phyloP scores from a whole-genome alignment of 106 monocot species.

The Dioscorea dumetorum region DNA sequence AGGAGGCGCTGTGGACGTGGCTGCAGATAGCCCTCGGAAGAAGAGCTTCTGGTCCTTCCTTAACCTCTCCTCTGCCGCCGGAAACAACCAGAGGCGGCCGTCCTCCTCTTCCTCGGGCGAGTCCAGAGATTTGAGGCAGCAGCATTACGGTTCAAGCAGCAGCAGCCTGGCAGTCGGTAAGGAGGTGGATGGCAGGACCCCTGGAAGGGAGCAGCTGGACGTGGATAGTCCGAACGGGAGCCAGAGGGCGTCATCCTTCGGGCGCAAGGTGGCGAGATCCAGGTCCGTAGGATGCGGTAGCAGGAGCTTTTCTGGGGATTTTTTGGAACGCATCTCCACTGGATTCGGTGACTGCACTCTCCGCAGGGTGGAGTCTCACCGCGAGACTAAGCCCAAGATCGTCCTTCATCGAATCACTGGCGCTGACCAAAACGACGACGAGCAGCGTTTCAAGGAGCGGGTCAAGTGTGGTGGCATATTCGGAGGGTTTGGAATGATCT shows the following conservation, averaged over 20 bases:
- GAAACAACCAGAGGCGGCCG: slow-evolving; percentile 22
- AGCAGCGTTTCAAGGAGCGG: slow-evolving; percentile 24
- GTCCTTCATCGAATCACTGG: background rate
- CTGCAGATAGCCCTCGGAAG: slow-evolving; percentile 45
- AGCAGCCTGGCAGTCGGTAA: background rate
- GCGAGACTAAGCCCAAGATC: slow-evolving; percentile 16
- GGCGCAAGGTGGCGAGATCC: slow-evolving; percentile 27
- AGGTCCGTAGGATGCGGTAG: slow-evolving; percentile 43
- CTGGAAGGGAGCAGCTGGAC: slow-evolving; percentile 3
- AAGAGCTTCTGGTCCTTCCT: slow-evolving; percentile 84
- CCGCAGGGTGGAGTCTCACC: slow-evolving; percentile 35
- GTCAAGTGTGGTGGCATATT: slow-evolving; percentile 64
- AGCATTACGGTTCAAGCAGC: background rate
- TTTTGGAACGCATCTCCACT: slow-evolving; percentile 31
- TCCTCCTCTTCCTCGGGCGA: slow-evolving; percentile 21
- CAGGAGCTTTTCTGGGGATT: slow-evolving; percentile 38
- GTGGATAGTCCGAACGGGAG: slow-evolving; percentile 31
- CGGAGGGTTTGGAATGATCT: slow-evolving; percentile 39
- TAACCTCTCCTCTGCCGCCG: slow-evolving; percentile 21
- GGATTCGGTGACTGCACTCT: slow-evolving; percentile 41
- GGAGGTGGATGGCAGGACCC: background rate
- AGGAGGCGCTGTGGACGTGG: background rate
- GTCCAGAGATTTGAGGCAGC: background rate
- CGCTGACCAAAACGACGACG: slow-evolving; percentile 9
- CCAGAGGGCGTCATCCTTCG: slow-evolving; percentile 17